Evolutionary conservation across 2,329 filamentous ascomycete species (phyloP), one percentile per base, ranked within the genome.

Genomic region (Fusarium redolens): DNA sequence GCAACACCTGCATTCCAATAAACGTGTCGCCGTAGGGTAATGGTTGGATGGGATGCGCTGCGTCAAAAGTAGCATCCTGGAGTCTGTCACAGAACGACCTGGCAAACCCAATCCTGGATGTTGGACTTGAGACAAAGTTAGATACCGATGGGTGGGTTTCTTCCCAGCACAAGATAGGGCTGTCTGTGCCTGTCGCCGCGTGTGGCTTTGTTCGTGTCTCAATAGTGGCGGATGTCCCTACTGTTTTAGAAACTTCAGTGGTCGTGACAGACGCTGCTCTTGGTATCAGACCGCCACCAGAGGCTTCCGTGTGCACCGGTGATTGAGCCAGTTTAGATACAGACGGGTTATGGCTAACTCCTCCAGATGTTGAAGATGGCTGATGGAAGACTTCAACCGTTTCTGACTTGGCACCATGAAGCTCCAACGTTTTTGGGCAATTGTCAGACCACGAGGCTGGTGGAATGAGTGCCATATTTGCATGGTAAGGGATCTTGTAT

Each of bases 51-150:
- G 43, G 43, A 59, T 48, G 33, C 17, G 17, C 33, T 47, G 41
- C 56, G 35, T 33, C 45, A 31, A 59, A 28, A 25, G 44, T 25
- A 31, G 38, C 33, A 40, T 17, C 37, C 9, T 50, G n/a, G 43
- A 59, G 56, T 31, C 44, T 47, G 22, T 59, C 45, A 33, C 56
- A 59, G 7, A 59, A 59, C 31, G 56, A 59, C 56, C 45, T 40
- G 14, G 30, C 45, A 40, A 38, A 59, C 33, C 50, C 14, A 37
- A 48, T 18, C 56, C 56, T 59, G 56, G 56, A 48, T 31, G 30
- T 25, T 25, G 33, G 31, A 38, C 44, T 59, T 37, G 56, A 59
- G 5, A 15, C 37, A 31, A 59, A 59, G 25, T 59, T 14, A n/a
- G 18, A 35, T 25, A 40, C 44, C n/a, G 44, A 47, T 20, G 56